Evolutionary conservation across 257 asterid genomes (phyloP), one percentile per base, ranked within the genome.

Genomic region (Gardenia jasminoides): DNA sequence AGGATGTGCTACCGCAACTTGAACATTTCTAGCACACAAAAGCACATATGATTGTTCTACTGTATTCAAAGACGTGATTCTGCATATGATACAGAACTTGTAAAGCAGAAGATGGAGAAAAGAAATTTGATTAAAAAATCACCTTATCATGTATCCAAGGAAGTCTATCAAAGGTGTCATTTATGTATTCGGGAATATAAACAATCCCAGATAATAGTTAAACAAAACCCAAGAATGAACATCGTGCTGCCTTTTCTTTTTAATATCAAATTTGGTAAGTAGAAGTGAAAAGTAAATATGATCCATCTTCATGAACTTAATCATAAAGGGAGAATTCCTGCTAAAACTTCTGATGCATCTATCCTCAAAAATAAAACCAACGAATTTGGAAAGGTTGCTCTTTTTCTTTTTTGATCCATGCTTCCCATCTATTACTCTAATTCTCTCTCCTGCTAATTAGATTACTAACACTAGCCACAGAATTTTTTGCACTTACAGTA

Each of bases 401-500:
- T 46, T 70, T 47, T 13, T 43, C 39, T 22, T 59, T 48, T 48
- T 12, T 48, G 56, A 48, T 11, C 19, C 13, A 20, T 54, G 62
- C 5, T 10, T 3, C 20, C 62, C 24, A 36, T 36, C 41, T 36
- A 70, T 16, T 46, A n/a, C 50, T 12, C 26, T 41, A 12, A 24
- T 46, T 70, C 12, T 30, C 61, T 26, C n/a, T 46, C 30, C 10
- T 3, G 20, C 26, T n/a, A 24, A 46, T 19, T 12, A 61, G 31
- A 41, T 43, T 8, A 67, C 66, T 70, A 31, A 65, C 22, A 36
- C 0, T 56, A 59, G 39, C 13, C 46, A n/a, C 41, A 54, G 30
- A 54, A 62, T 36, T 50, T 61, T 64, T 36, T 67, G 36, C 41
- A 81, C 92, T 85, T 77, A 87, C 92, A n/a, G 83, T 46, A 75